phyloP scores from a whole-genome alignment of 305 asterid genomes.

The Fraxinus sp. region DNA sequence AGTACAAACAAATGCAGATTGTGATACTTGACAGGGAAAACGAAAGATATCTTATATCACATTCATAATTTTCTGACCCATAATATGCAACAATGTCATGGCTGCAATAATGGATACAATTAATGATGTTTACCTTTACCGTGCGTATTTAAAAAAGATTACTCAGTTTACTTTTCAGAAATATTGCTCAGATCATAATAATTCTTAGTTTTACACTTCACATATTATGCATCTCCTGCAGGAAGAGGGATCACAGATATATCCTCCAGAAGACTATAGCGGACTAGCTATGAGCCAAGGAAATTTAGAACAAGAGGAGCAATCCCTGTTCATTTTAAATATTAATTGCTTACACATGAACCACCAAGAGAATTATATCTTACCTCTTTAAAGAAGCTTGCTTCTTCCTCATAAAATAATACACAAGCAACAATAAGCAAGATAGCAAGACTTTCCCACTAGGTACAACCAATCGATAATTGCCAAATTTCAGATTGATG shows the following conservation, averaged over 20 bases:
- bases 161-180: not conserved
- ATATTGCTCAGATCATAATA: not conserved
- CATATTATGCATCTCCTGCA: not conserved
- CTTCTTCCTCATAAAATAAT: slow-evolving; percentile 55
- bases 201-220: not conserved
- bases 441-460: slow-evolving; percentile 62
- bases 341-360: not conserved
- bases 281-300: not conserved
- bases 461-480: slow-evolving; percentile 43
- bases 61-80: not conserved
- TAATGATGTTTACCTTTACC: not conserved
- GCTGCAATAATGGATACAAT: not conserved
- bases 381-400: slow-evolving; percentile 66
- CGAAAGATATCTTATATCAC: not conserved
- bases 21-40: not conserved
- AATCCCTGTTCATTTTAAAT: not conserved
- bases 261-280: slow-evolving; percentile 1
- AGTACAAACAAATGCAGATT: not conserved
- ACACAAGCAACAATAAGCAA: slow-evolving; percentile 44
- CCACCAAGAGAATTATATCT: slow-evolving; percentile 13
- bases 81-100: not conserved
- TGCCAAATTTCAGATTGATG: slow-evolving; percentile 60
- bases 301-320: slow-evolving; percentile 10
- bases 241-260: not conserved
- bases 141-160: not conserved